Base-by-base conservation (phyloP, 2,329 filamentous ascomycete genomes). In the Rhytidhysteron rufulum region DNA sequence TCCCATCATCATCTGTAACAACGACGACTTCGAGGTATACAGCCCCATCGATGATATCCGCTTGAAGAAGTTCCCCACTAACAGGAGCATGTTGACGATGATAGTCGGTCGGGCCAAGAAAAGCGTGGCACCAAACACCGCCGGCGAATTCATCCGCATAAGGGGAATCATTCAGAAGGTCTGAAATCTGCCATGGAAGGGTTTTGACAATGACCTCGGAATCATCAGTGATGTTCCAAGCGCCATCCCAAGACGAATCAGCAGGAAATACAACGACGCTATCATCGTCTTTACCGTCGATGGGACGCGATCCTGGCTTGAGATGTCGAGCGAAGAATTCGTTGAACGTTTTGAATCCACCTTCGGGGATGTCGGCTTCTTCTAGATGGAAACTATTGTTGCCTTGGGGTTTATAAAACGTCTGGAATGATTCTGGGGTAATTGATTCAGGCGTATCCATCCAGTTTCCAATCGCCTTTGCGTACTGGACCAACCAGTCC, bases 81-180 rank as follows among this genome's bases (percentile, higher is more conserved):
- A 72, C 58, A 2, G 69, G 66, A 1, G 66, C 57, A 37, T 72
- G 68, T 40, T 66, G 62, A 5, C 68, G 64, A 36, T 71, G 69
- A 48, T 72, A 72, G 44, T 72, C 66, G 38, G 49, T 57, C 0
- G 64, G 55, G 22, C 58, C 62, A 11, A 72, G 54, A 48, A 71
- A 71, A 1, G 61, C 53, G 35, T 72, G 69, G 50, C 62, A 67
- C 47, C 58, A 72, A 10, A 61, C 54, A 8, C 74, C 74, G 24
- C 57, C 57, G 3, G 57, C 47, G 43, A 71, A 71, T 1, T 47
- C 38, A n/a, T n/a, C n/a, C n/a, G n/a, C n/a, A 11, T 58, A 39
- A 1, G 49, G 54, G 34, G 13, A 58, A 66, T 41, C 41, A 7
- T 31, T 25, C 3, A 71, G 55, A 6, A 70, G 55, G 6, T 62